Evolutionary conservation across 208 protist genomes (phyloP).

Genomic region (Leishmania major): DNA sequence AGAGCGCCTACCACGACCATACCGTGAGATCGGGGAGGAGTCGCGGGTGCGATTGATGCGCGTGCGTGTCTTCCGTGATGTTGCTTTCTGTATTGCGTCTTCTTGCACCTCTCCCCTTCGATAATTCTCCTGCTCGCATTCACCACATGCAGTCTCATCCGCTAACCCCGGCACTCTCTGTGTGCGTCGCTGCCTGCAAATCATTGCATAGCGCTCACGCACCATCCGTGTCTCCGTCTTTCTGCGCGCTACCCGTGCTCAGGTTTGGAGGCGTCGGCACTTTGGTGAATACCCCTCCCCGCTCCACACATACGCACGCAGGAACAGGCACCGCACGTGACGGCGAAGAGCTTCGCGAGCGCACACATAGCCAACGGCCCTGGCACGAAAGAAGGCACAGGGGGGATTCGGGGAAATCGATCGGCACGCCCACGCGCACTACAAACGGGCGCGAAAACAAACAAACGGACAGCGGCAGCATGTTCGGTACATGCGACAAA

Average conservation of each 20-base stretch:
- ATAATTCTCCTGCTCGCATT: background rate
- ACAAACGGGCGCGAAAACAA: background rate
- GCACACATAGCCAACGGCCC: background rate
- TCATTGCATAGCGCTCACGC: background rate
- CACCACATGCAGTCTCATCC: background rate
- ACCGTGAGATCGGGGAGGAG: background rate
- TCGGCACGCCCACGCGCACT: background rate
- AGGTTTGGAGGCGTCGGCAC: no score
- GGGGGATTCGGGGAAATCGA: background rate
- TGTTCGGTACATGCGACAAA: constrained; percentile 23
- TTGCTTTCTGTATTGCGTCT: background rate
- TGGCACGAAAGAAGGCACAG: background rate
- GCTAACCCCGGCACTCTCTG: background rate
- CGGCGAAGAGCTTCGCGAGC: background rate
- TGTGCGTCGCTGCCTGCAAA: background rate
- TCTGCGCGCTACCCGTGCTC: background rate
- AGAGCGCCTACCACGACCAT: background rate
- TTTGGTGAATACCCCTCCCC: no score
- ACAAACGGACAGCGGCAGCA: background rate
- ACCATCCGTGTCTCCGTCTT: background rate
- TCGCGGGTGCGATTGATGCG: background rate
- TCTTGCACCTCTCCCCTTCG: background rate
- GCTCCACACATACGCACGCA: background rate
- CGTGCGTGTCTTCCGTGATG: background rate
- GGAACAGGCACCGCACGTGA: background rate